Evolutionary conservation across 2,329 filamentous ascomycete species (phyloP).

Genomic region (Paradendryphiella salina): DNA sequence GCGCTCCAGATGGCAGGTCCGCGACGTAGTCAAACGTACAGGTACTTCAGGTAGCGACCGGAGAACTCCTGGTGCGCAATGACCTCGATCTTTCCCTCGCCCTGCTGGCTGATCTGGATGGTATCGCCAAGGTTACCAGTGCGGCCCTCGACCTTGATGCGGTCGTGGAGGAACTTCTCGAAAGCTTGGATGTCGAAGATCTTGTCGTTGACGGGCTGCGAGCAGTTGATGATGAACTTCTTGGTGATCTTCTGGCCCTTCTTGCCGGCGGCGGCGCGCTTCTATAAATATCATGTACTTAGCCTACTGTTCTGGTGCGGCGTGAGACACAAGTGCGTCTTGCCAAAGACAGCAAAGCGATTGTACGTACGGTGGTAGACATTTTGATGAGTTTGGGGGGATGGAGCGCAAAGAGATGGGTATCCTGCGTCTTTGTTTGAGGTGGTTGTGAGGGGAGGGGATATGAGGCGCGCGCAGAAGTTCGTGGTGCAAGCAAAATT

Average conservation of each 20-base stretch:
- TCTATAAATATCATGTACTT: slow-evolving; percentile 65
- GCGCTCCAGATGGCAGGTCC: background rate
- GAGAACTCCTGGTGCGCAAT: slow-evolving; percentile 97
- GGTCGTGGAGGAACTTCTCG: slow-evolving; percentile 99
- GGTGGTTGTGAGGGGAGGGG: slow-evolving; percentile 7
- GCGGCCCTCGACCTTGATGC: slow-evolving; percentile 99
- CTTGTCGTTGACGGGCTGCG: slow-evolving; percentile 97
- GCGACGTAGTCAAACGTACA: slow-evolving; percentile 64
- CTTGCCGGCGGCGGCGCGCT: slow-evolving; percentile 53
- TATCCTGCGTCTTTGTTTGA: slow-evolving; percentile 73
- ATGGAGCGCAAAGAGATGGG: slow-evolving; percentile 77
- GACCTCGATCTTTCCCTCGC: slow-evolving; percentile 98
- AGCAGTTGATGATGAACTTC: slow-evolving; percentile 99
- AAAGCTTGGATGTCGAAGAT: slow-evolving; percentile 99
- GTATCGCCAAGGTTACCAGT: slow-evolving; percentile 96
- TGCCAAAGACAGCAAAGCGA: slow-evolving; percentile 88
- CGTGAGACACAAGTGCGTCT: slow-evolving; percentile 11
- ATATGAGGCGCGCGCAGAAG: slow-evolving; percentile 1
- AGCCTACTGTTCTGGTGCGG: slow-evolving; percentile 84
- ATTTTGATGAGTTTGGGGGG: slow-evolving; percentile 63
- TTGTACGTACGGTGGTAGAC: slow-evolving; percentile 89
- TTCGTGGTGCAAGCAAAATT: slow-evolving; percentile 13
- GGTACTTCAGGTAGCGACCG: slow-evolving; percentile 99
- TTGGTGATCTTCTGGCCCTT: slow-evolving; percentile 75
- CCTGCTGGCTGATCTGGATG: slow-evolving; percentile 85